Base-by-base conservation (phyloP, 352 stramenopile species). In the Vaucheria bursata region DNA sequence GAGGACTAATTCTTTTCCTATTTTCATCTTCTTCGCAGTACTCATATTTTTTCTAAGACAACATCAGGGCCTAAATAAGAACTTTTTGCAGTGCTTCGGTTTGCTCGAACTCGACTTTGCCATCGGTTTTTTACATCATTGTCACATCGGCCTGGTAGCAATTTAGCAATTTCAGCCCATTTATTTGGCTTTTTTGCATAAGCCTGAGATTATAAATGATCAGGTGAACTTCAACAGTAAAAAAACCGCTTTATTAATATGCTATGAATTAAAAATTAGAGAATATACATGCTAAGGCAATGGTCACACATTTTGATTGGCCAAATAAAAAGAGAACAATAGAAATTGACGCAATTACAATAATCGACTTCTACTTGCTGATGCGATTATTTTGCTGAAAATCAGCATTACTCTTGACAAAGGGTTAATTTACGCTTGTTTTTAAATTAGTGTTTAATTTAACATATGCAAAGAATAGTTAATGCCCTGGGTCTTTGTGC, bases 101-200 rank as follows among this genome's bases (percentile, higher is more conserved):
- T n/a, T n/a, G n/a, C n/a, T n/a, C n/a, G n/a, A n/a, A n/a, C n/a
- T n/a, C n/a, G n/a, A n/a, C n/a, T n/a, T n/a, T n/a, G n/a, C 76
- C 76, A 81, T 33, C 75, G 76, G 36, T 81, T 81, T 72, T 81
- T 81, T 50, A 81, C 75, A 37, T 81, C 76, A 64, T 81, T 81
- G 29, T 79, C 71, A 50, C 76, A 81, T 49, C 76, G 76, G 5
- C 76, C 76, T 2, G 67, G 76, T 4, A 76, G 76, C n/a, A n/a
- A n/a, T n/a, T n/a, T n/a, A n/a, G n/a, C n/a, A n/a, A n/a, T n/a
- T n/a, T n/a, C n/a, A n/a, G n/a, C n/a, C n/a, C n/a, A n/a, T n/a
- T n/a, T n/a, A n/a, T n/a, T n/a, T n/a, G n/a, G n/a, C n/a, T n/a
- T n/a, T n/a, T n/a, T 59, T 59, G 45, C 45, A 25, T 59, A 25